These are phyloP conservation scores for Flammula alnicola DNA, from an alignment of 1,284 basidiomycete species.

Conservation along the genomic window DNA sequence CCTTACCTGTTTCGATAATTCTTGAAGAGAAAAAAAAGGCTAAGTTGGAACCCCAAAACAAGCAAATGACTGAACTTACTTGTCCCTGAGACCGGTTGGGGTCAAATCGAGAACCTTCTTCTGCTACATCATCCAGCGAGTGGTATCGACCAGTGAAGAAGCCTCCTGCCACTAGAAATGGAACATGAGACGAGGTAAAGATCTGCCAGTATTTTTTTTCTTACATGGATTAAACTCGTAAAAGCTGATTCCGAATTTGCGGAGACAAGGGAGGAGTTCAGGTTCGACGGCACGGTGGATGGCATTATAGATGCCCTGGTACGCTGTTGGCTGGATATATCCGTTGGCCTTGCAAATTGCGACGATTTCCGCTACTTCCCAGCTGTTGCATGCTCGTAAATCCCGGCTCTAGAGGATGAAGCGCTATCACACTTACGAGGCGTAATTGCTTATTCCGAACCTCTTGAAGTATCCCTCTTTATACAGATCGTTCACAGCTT, in stretches of 20 bases:
- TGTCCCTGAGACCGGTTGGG: conserved; percentile 36
- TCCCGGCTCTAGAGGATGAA: neutral
- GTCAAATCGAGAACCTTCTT: conserved; percentile 51
- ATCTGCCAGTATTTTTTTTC: conserved; percentile 4
- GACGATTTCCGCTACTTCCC: conserved; percentile 73
- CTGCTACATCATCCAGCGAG: conserved; percentile 34
- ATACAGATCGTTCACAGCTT: conserved; percentile 51
- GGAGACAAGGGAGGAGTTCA: conserved; percentile 66
- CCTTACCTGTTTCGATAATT: conserved; percentile 37
- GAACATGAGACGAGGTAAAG: too few species aligned
- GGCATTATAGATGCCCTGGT: conserved; percentile 70
- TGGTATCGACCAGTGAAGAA: conserved; percentile 47
- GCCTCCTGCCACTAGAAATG: conserved; percentile 42
- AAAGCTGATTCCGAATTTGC: conserved; percentile 66
- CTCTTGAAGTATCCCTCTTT: conserved; percentile 43
- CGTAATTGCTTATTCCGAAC: conserved; percentile 43
- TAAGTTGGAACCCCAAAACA: neutral
- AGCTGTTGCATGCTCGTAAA: conserved; percentile 19
- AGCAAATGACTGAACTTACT: conserved; percentile 23
- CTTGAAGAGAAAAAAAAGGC: conserved; percentile 16
- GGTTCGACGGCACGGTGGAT: conserved; percentile 57
- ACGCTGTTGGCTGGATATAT: conserved; percentile 67
- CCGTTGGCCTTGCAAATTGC: conserved; percentile 56
- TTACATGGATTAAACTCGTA: conserved; percentile 58
- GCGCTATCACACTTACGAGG: conserved; percentile 32